Evolutionary conservation across 2,329 filamentous ascomycete species (phyloP).

Genomic region (Alternaria gansuensis): DNA sequence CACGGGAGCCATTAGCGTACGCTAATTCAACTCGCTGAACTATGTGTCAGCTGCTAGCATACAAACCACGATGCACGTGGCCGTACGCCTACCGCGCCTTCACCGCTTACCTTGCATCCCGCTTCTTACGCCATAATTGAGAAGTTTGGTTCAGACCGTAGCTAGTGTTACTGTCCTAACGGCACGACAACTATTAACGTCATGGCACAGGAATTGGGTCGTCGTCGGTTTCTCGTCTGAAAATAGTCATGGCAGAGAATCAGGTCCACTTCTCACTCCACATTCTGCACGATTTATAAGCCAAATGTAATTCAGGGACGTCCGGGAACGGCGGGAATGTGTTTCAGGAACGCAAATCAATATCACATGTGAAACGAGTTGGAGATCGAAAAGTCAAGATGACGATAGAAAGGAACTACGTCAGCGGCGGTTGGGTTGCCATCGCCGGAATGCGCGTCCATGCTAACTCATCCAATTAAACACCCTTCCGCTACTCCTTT

Average conservation of each 20-base stretch:
- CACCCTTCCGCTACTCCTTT: background rate
- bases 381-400: constrained; percentile 15
- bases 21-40: constrained; percentile 1
- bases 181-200: background rate
- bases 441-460: constrained; percentile 8
- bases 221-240: background rate
- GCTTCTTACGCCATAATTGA: constrained; percentile 8
- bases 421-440: constrained; percentile 11
- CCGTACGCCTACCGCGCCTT: constrained; percentile 4
- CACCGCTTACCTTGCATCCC: constrained; percentile 4
- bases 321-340: constrained; percentile 2
- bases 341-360: constrained; percentile 13
- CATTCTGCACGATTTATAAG: constrained; percentile 6
- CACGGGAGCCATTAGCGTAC: constrained; percentile 2
- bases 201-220: background rate
- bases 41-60: background rate
- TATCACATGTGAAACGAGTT: constrained; percentile 3
- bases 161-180: background rate
- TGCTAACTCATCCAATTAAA: background rate
- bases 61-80: constrained; percentile 1
- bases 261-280: constrained; percentile 1
- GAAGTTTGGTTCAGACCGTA: constrained; percentile 3
- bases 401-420: constrained; percentile 16
- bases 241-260: background rate
- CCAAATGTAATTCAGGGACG: background rate